These are phyloP conservation scores for Glonium stellatum DNA, from an alignment of 495 filamentous ascomycete species.

Conservation along the genomic window DNA sequence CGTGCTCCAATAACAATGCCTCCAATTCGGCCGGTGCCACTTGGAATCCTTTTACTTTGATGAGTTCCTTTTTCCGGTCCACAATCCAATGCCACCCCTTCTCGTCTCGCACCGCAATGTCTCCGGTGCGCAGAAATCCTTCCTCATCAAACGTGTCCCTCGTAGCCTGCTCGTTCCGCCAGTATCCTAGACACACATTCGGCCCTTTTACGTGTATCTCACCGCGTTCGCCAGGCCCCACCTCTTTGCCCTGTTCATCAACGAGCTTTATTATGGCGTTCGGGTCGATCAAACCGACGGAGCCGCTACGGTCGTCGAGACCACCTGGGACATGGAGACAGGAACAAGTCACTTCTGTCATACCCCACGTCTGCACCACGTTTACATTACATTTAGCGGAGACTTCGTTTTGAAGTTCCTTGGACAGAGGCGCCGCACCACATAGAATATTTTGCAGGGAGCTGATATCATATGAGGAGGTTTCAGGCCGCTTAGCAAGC, in stretches of 20 bases:
- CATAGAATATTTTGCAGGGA: slow-evolving; percentile 36
- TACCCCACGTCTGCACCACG: slow-evolving; percentile 38
- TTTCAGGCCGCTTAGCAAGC: slow-evolving; percentile 38
- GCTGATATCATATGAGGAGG: slow-evolving; percentile 32
- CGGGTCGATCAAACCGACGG: slow-evolving; percentile 36
- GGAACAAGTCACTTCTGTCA: slow-evolving; percentile 38
- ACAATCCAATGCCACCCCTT: slow-evolving; percentile 38
- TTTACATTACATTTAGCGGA: slow-evolving; percentile 30
- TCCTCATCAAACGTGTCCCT: slow-evolving; percentile 35
- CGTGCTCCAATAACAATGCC: slow-evolving; percentile 39
- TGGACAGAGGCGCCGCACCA: slow-evolving; percentile 37
- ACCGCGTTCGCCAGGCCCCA: slow-evolving; percentile 32
- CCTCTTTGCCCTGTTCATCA: slow-evolving; percentile 35
- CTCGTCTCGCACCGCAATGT: slow-evolving; percentile 34
- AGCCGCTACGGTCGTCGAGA: slow-evolving; percentile 32
- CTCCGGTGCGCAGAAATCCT: slow-evolving; percentile 36
- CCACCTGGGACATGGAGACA: slow-evolving; percentile 34
- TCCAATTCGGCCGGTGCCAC: slow-evolving; percentile 47
- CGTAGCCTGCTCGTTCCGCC: slow-evolving; percentile 37
- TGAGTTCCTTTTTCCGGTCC: slow-evolving; percentile 41
- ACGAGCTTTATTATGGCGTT: slow-evolving; percentile 34
- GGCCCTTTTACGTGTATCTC: slow-evolving; percentile 38
- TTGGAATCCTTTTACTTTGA: slow-evolving; percentile 43
- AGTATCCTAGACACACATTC: slow-evolving; percentile 39
- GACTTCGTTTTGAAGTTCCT: slow-evolving; percentile 38